Evolutionary conservation across 306 rosid genomes (phyloP).

Genomic region (Dryas drummondii): DNA sequence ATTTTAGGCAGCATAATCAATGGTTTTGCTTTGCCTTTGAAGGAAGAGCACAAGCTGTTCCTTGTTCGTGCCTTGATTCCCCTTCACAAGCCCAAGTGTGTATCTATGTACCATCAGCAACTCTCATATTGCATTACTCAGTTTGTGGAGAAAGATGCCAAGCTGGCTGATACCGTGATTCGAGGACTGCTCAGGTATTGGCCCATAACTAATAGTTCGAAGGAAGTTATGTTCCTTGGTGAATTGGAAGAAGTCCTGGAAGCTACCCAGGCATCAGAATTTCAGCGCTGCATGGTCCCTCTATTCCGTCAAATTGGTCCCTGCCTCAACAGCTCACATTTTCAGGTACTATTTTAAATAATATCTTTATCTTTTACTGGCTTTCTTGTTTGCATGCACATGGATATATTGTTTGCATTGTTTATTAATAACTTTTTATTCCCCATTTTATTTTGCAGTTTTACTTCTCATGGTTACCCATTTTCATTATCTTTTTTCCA

Average conservation of each 20-base stretch:
- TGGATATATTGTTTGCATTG: not conserved
- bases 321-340: conserved; percentile 63
- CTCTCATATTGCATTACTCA: conserved; percentile 61
- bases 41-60: conserved; percentile 72
- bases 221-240: conserved; percentile 67
- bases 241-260: conserved; percentile 66
- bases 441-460: not conserved
- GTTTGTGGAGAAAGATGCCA: conserved; percentile 66
- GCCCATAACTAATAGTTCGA: conserved; percentile 58
- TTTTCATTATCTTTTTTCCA: not conserved
- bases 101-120: conserved; percentile 57
- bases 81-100: conserved; percentile 66
- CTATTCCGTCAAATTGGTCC: conserved; percentile 51
- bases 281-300: conserved; percentile 61
- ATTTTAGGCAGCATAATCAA: conserved; percentile 62
- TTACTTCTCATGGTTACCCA: not conserved
- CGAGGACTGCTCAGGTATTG: conserved; percentile 62
- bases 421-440: not conserved
- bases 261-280: conserved; percentile 56
- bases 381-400: conserved; percentile 6
- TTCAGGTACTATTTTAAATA: conserved; percentile 45
- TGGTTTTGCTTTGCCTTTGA: conserved; percentile 67
- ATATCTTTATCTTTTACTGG: not conserved
- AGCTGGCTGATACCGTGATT: conserved; percentile 60
- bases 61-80: conserved; percentile 60